Base-by-base conservation (phyloP, 1,284 basidiomycete species). In the Boletus smithii region DNA sequence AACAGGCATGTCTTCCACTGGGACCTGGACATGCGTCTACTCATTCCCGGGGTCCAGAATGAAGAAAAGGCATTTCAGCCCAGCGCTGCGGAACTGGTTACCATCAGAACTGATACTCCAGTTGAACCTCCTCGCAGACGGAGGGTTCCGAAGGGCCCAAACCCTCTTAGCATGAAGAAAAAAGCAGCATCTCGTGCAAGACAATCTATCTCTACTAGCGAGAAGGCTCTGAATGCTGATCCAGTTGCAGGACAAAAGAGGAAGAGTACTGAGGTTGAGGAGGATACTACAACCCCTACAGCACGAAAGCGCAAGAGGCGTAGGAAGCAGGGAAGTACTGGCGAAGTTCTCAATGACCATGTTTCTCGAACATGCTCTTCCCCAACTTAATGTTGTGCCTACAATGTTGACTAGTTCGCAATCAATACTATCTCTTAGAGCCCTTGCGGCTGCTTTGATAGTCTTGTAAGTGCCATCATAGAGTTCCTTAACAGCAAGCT, bases 101-200 rank as follows among this genome's bases (percentile, higher is more conserved):
- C 75, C 8, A 65, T 77, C 1, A 46, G 33, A 36, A 51, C 68
- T 16, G 63, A 70, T 13, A 55, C 58, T 5, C 53, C 69, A 1
- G 49, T 56, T 13, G 72, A 76, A 49, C 71, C 67, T 33, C 63
- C 66, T n/a, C 85, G 80, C 63, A 86, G 81, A 65, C 80, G 75
- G 55, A 85, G 78, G 59, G 83, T 82, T 1, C 83, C 86, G 0
- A 95, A 92, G 63, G 91, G 77, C 0, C 92, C 95, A 0, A 99
- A 99, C 70, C 93, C 95, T 13, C 75, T 99, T 4, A 94, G 91
- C 51, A 73, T 95, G 31, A 94, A 91, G 74, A 97, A 93, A 76
- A 93, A 93, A 72, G 86, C 65, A 47, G 42, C 26, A 6, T 38
- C 43, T 48, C 34, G n/a, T n/a, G n/a, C n/a, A n/a, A n/a, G n/a